These are phyloP conservation scores for Lasiosphaeria hispida DNA, from an alignment of 495 filamentous ascomycete species.

Conservation along the genomic window DNA sequence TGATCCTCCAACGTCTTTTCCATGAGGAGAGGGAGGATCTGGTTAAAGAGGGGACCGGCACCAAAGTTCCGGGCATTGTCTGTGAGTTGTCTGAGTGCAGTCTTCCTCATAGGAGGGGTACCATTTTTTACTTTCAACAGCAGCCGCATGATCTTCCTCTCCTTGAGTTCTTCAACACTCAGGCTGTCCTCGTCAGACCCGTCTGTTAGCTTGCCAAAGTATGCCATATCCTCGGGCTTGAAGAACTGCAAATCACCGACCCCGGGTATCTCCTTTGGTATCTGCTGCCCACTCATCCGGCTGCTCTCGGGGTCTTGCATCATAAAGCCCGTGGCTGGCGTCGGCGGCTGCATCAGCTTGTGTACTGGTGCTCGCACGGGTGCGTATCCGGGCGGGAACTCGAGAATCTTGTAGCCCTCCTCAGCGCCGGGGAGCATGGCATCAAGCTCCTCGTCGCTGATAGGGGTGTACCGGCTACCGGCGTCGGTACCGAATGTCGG, in stretches of 20 bases:
- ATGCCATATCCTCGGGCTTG: constrained; percentile 98
- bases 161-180: constrained; percentile 92
- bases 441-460: constrained; percentile 93
- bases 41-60: constrained; percentile 91
- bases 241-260: constrained; percentile 98
- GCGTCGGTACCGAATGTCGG: constrained; percentile 77
- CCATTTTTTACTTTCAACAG: constrained; percentile 99
- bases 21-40: constrained; percentile 96
- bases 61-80: constrained; percentile 98
- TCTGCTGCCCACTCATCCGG: constrained; percentile 77
- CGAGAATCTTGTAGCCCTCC: constrained; percentile 90
- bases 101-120: constrained; percentile 98
- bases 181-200: constrained; percentile 89
- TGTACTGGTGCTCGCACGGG: constrained; percentile 75
- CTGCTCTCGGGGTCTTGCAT: constrained; percentile 92
- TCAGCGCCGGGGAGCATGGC: constrained; percentile 73
- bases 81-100: constrained; percentile 94
- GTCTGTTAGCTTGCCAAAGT: constrained; percentile 97
- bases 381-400: constrained; percentile 89
- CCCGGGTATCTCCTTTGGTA: constrained; percentile 95
- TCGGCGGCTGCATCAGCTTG: constrained; percentile 74
- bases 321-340: constrained; percentile 80
- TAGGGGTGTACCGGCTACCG: constrained; percentile 69
- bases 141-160: constrained; percentile 97
- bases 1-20: constrained; percentile 98